Conservation (phyloP, 805 yeast species). For the Hagleromyces aurorensis region DNA sequence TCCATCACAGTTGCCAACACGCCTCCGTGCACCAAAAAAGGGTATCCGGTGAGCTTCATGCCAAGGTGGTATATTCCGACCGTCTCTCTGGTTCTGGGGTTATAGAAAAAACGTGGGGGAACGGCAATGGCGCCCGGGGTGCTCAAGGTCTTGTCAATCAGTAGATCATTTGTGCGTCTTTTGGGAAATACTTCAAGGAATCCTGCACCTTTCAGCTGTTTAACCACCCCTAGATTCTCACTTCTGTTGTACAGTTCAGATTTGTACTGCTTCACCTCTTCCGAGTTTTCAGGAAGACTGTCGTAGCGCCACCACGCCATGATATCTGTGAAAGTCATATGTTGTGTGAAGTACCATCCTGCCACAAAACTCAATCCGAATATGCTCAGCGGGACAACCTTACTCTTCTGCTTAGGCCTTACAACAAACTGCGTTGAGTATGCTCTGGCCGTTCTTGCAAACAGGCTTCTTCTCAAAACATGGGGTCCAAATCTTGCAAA, state of each 20-base stretch:
- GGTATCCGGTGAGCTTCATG: slow-evolving; percentile 73
- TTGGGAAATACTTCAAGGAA: slow-evolving; percentile 29
- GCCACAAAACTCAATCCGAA: slow-evolving; percentile 26
- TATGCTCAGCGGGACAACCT: slow-evolving; percentile 17
- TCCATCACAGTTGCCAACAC: slow-evolving; percentile 72
- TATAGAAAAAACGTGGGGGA: slow-evolving; percentile 61
- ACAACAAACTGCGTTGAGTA: slow-evolving; percentile 10
- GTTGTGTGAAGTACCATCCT: slow-evolving; percentile 29
- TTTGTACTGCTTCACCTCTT: slow-evolving; percentile 26
- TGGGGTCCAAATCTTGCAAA: slow-evolving; percentile 9
- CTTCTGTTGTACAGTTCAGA: slow-evolving; percentile 39
- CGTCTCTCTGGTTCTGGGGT: slow-evolving; percentile 47
- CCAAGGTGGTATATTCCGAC: slow-evolving; percentile 72
- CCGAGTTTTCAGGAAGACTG: slow-evolving; percentile 23
- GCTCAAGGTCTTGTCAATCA: slow-evolving; percentile 43
- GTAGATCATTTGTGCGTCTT: slow-evolving; percentile 39
- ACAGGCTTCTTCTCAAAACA: slow-evolving; percentile 4
- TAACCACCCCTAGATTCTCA: slow-evolving; percentile 42
- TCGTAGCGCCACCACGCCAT: slow-evolving; percentile 31
- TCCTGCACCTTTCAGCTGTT: slow-evolving; percentile 37
- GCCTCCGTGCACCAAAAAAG: slow-evolving; percentile 85
- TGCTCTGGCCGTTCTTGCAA: slow-evolving; percentile 3
- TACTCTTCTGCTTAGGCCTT: slow-evolving; percentile 6
- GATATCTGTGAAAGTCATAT: slow-evolving; percentile 30
- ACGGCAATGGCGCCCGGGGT: slow-evolving; percentile 76